Base-by-base conservation (phyloP, 2,329 filamentous ascomycete genomes). In the Colletotrichum brevisporum region DNA sequence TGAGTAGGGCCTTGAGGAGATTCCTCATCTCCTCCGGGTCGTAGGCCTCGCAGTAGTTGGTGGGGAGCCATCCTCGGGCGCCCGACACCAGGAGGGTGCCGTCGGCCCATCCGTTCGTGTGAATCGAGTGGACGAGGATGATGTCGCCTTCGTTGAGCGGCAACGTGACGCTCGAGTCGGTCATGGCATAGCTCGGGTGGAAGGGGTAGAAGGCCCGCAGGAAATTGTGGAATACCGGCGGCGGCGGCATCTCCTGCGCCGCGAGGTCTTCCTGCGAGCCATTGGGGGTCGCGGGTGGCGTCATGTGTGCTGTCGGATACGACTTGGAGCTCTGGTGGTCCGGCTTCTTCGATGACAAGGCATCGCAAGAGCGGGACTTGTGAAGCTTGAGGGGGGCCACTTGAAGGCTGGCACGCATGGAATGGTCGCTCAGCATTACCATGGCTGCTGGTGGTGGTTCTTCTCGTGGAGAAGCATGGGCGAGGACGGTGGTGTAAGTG, bases 21-120 rank as follows among this genome's bases (percentile, higher is more conserved):
- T 90, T 94, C 63, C 91, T 89, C 86, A 98, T 95, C 72, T 94
- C 91, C 24, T 94, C 89, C 53, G 95, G 94, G 73, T 98, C 94
- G 78, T 98, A 99, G 10, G 94, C 88, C 78, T 98, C 95, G 83
- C 96, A 99, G 79, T 98, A 99, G 80, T 99, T 99, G 9, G 96
- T 99, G 3, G 96, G 96, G 69, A 99, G 84, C 96, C 96, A 99
- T 71, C 96, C 96, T 74, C 96, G 89, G 58, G 92, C 92, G 27
- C 95, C 95, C 3, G 94, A 94, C 26, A 92, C 88, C 70, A 99
- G 83, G 48, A 98, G 85, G 1, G 96, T 99, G 59, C 96, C 96
- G 79, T 99, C 96, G 39, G 96, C 96, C 96, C 96, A 99, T 74
- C 96, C 96, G 83, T 98, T 99, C 70, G 94, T 96, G 80, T 99